These are phyloP conservation scores for Plantago major DNA, from an alignment of 257 asterid species.

Conservation along the genomic window DNA sequence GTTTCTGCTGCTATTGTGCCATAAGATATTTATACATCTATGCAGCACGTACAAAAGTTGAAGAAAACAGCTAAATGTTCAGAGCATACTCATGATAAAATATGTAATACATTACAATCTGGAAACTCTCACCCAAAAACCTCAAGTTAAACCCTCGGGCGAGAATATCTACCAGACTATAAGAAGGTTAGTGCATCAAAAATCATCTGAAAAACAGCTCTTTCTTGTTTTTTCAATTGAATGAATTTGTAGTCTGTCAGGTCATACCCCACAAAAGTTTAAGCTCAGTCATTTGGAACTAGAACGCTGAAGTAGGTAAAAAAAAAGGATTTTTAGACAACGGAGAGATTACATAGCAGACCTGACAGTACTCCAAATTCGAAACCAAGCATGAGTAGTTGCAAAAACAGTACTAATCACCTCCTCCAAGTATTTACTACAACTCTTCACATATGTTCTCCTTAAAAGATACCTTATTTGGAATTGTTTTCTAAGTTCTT, in stretches of 20 bases:
- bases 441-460: not conserved
- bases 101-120: too few relatives aligned
- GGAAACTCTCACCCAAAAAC: too few relatives aligned
- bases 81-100: too few relatives aligned
- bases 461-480: not conserved
- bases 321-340: not conserved
- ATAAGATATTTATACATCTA: too few relatives aligned
- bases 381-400: not conserved
- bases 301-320: not conserved
- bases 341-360: not conserved
- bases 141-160: too few relatives aligned
- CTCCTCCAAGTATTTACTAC: not conserved
- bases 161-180: too few relatives aligned
- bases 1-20: too few relatives aligned
- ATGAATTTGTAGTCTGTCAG: not conserved
- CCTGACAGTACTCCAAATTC: too few relatives aligned
- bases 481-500: not conserved
- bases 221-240: not conserved
- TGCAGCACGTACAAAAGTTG: too few relatives aligned
- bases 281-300: not conserved
- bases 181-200: not conserved
- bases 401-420: not conserved
- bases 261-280: not conserved
- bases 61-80: too few relatives aligned
- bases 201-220: not conserved